phyloP scores from a whole-genome alignment of 306 rosid species.

The Castanea crenata region DNA sequence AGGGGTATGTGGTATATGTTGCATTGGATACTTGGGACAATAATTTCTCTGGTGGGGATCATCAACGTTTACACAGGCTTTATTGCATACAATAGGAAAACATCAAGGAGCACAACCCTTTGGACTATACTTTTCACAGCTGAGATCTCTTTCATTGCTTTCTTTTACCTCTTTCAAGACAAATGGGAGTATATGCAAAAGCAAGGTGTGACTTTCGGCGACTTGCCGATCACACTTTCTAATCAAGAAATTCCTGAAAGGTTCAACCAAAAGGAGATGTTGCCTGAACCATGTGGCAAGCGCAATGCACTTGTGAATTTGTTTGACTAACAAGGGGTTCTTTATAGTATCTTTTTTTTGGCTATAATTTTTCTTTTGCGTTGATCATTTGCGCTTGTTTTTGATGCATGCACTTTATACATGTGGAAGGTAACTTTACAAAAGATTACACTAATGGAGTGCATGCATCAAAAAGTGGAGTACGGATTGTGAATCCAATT shows the following conservation, averaged over 20 bases:
- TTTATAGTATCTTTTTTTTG: not conserved
- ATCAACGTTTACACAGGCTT: slow-evolving; percentile 88
- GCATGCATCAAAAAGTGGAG: slow-evolving; percentile 59
- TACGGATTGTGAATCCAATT: slow-evolving; percentile 17
- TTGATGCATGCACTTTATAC: slow-evolving; percentile 58
- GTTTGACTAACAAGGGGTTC: slow-evolving; percentile 55
- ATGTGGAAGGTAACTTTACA: slow-evolving; percentile 17
- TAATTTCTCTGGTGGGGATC: slow-evolving; percentile 65
- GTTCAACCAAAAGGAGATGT: slow-evolving; percentile 47
- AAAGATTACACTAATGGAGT: slow-evolving; percentile 34
- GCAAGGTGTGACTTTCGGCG: slow-evolving; percentile 59
- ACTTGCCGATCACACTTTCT: slow-evolving; percentile 30
- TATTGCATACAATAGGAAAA: slow-evolving; percentile 63
- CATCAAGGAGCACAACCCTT: slow-evolving; percentile 55
- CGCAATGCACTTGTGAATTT: slow-evolving; percentile 77
- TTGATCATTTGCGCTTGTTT: slow-evolving; percentile 33
- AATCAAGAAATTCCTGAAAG: slow-evolving; percentile 43
- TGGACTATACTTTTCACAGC: slow-evolving; percentile 88
- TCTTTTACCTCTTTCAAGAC: slow-evolving; percentile 78
- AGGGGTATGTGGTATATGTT: slow-evolving; percentile 73
- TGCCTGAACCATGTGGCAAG: slow-evolving; percentile 65
- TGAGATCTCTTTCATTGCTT: slow-evolving; percentile 63
- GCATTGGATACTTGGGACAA: slow-evolving; percentile 88
- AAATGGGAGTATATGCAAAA: slow-evolving; percentile 71
- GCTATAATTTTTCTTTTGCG: not conserved